phyloP scores from a whole-genome alignment of 192 early-diverging fungal species.

The Phlyctochytrium arcticum region DNA sequence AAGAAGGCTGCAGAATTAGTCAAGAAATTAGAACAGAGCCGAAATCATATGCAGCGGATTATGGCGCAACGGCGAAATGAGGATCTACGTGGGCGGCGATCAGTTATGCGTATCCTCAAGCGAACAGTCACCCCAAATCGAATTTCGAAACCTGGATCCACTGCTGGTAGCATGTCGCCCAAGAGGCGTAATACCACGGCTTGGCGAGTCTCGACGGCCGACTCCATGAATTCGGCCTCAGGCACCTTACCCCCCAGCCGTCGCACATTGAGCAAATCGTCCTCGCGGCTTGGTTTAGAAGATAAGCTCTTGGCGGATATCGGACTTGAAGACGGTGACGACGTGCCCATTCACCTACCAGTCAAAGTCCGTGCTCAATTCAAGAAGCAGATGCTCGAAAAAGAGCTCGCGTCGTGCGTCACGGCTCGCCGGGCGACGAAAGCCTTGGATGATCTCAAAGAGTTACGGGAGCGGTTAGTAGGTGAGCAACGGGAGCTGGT shows the following conservation, averaged over 20 bases:
- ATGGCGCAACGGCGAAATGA: constrained; percentile 5
- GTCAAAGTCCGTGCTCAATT: constrained; percentile 37
- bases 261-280: neutral
- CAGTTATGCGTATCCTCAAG: constrained; percentile 31
- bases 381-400: constrained; percentile 50
- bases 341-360: neutral
- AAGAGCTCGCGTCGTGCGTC: constrained; percentile 37
- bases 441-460: constrained; percentile 29
- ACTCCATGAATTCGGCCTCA: neutral
- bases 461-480: constrained; percentile 22
- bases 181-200: constrained; percentile 6
- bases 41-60: constrained; percentile 23
- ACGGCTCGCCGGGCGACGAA: constrained; percentile 29
- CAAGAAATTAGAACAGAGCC: constrained; percentile 36
- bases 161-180: constrained; percentile 16
- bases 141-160: constrained; percentile 8
- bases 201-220: constrained; percentile 12
- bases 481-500: constrained; percentile 45
- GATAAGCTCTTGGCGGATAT: neutral
- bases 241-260: neutral
- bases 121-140: constrained; percentile 24
- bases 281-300: neutral
- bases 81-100: neutral
- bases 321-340: neutral
- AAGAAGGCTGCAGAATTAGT: constrained; percentile 37